A percentile compares a stretch with the other conserved stretches of the same genome.
phyloP scores from a whole-genome alignment of 208 protist species.

The Wallacemonas sp. region DNA sequence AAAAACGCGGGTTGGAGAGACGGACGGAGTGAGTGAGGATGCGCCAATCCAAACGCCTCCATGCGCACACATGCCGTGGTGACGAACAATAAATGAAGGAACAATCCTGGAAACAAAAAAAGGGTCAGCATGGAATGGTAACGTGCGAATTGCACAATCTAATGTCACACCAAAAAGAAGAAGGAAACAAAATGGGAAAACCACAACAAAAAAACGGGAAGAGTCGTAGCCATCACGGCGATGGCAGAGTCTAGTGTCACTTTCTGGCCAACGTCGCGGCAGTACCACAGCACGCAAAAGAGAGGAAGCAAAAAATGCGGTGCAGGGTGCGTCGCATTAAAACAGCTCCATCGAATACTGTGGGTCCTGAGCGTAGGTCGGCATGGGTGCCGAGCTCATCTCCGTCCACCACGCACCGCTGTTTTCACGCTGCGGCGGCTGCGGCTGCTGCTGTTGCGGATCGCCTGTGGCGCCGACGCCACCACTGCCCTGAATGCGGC shows the following conservation, averaged over 20 bases:
- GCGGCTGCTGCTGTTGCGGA: constrained; percentile 17
- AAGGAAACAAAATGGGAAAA: constrained; percentile 17
- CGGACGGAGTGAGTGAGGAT: too few relatives aligned
- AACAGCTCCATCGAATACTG: constrained; percentile 93
- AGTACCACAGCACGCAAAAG: too few relatives aligned
- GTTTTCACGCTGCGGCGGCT: constrained; percentile 17
- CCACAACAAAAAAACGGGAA: constrained; percentile 14
- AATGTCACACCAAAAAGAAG: background rate
- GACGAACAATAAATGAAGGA: too few relatives aligned
- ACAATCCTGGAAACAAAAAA: too few relatives aligned
- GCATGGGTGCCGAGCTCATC: constrained; percentile 81
- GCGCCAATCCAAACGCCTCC: too few relatives aligned
- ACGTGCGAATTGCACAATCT: constrained; percentile 1
- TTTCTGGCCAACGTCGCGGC: too few relatives aligned
- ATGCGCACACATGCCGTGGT: too few relatives aligned
- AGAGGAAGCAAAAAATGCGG: too few relatives aligned
- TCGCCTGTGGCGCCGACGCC: constrained; percentile 4
- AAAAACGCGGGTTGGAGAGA: too few relatives aligned
- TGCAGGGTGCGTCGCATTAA: too few relatives aligned
- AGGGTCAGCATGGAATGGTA: too few relatives aligned
- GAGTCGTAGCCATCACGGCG: too few relatives aligned
- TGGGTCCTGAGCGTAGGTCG: constrained; percentile 74
- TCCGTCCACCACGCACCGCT: constrained; percentile 84
- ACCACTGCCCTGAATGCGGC: constrained; percentile 43
- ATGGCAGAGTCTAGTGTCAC: background rate